A percentile compares a stretch with the other conserved stretches of the same genome.
Evolutionary conservation across 129 eudicot genomes (phyloP).

Genomic region (Chrysanthemum seticuspe): DNA sequence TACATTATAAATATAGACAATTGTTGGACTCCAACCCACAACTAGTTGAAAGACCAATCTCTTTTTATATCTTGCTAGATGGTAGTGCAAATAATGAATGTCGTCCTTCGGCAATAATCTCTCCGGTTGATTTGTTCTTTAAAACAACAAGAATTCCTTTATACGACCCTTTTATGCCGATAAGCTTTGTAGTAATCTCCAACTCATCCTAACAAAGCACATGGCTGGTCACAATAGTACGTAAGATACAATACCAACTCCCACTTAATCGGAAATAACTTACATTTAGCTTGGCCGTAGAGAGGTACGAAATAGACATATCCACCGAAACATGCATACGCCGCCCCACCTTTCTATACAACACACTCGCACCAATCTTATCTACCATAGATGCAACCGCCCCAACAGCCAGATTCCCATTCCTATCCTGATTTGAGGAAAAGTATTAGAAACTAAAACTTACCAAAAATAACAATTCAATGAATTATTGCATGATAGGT

Average conservation of each 20-base stretch:
- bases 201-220: constrained; percentile 27
- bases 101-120: constrained; percentile 33
- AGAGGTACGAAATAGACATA: constrained; percentile 35
- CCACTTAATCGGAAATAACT: neutral
- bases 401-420: constrained; percentile 34
- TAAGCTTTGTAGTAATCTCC: constrained; percentile 30
- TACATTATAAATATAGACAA: too few species aligned
- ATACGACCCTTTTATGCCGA: constrained; percentile 27
- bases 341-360: constrained; percentile 11
- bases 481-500: too few species aligned
- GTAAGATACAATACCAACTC: neutral
- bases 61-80: constrained; percentile 19
- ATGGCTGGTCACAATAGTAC: neutral
- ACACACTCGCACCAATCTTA: constrained; percentile 26
- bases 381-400: constrained; percentile 30
- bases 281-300: constrained; percentile 34
- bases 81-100: constrained; percentile 21
- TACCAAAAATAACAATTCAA: too few species aligned
- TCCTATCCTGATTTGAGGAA: constrained; percentile 23
- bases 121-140: constrained; percentile 28
- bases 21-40: too few species aligned
- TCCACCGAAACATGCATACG: constrained; percentile 30
- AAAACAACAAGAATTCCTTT: constrained; percentile 29
- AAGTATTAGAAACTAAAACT: neutral
- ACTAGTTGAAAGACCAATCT: neutral